Base-by-base conservation (phyloP, 768 basidiomycete genomes). In the Tylopilus cervinicoccineus region DNA sequence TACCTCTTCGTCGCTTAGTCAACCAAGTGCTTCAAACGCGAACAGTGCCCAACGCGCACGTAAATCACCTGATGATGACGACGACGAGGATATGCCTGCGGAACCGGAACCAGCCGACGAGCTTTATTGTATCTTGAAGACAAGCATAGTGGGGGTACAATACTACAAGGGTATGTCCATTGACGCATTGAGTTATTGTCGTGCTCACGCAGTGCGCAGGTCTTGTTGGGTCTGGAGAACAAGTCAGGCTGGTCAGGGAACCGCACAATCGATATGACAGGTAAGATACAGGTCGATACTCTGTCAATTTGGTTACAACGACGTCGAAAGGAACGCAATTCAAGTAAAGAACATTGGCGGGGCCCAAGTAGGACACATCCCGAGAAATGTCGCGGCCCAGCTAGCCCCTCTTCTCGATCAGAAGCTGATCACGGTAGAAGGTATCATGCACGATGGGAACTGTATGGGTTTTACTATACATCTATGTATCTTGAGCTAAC, bases 361-460 rank as follows among this genome's bases (percentile, higher is more conserved):
- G 1, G 69, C 69, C 12, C 86, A 92, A 76, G 90, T 94, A 3
- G 92, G 92, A 2, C 92, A 93, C 66, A 62, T 93, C 20, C 83
- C 88, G 2, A 75, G 77, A 28, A 69, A 66, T 19, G 74, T 84
- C 12, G 87, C 80, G 0, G 44, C 63, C 0, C 76, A 77, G 55
- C 70, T 93, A 16, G 77, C 91, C 5, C 82, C 86, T 1, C 70
- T 93, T 20, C 76, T 93, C 42, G 92, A 94, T 62, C 67, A 68
- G 37, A 67, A 65, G 10, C 47, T 74, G 3, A 72, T 93, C 37
- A 84, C 76, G 0, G 78, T 88, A 4, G 92, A 93, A 70, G 92
- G 90, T 17, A 68, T 74, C 11, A 65, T 63, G 57, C 78, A 77
- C 29, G 76, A 86, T 45, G 88, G 88, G 44, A 91, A 90, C 55